phyloP scores from a whole-genome alignment of 208 protist species.

The Leishmania lainsoni region DNA sequence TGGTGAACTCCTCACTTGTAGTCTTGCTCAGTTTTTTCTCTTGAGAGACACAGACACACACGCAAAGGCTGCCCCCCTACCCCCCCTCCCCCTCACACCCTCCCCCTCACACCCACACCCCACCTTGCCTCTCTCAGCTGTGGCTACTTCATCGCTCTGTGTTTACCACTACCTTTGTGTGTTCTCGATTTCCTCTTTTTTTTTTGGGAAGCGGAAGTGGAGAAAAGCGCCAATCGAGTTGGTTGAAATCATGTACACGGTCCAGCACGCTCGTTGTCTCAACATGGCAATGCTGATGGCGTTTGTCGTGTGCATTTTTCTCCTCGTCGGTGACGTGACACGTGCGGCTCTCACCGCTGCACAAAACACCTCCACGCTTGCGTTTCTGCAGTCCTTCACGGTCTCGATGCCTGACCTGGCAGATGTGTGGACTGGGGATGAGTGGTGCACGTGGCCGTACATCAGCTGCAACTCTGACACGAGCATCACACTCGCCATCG shows the following conservation, averaged over 20 bases:
- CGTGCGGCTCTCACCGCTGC: constrained; percentile 4
- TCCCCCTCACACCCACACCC: not conserved
- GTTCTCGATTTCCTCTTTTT: not conserved
- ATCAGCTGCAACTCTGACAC: constrained; percentile 8
- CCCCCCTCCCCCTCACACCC: not conserved
- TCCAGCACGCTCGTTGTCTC: not conserved
- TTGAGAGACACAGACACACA: not conserved
- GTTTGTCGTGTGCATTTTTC: not conserved
- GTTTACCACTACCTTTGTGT: not conserved
- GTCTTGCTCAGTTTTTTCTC: not conserved
- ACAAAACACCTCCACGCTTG: constrained; percentile 11
- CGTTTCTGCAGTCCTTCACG: constrained; percentile 16
- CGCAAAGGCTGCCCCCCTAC: not conserved
- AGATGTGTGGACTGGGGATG: constrained; percentile 3
- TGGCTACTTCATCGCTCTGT: not conserved
- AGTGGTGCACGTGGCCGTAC: constrained; percentile 21
- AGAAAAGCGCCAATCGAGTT: not conserved
- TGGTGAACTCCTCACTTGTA: not conserved
- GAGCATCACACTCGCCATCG: constrained; percentile 10
- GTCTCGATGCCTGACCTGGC: constrained; percentile 12
- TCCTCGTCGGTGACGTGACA: not conserved
- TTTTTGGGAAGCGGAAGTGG: not conserved
- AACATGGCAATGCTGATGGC: not conserved
- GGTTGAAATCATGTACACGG: not conserved
- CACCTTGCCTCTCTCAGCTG: not conserved